Percentiles rank a stretch among this genome's conserved stretches.
Conservation (phyloP, 1,284 basidiomycete species). For the Coniferiporia weirii region DNA sequence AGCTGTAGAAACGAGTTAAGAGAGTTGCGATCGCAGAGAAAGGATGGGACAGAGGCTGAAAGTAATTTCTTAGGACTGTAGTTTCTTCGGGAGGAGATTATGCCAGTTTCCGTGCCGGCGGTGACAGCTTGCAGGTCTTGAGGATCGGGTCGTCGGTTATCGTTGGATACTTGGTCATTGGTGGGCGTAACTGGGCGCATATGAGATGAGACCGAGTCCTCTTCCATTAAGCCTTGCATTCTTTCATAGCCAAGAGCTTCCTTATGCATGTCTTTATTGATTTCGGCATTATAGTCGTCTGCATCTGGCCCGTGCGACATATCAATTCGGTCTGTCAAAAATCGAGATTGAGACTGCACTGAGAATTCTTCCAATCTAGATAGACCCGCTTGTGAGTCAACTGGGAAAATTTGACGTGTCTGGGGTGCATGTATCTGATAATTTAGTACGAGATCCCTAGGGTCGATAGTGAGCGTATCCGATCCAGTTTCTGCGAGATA, state of each 20-base stretch:
- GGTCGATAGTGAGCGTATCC: conserved; percentile 4
- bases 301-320: neutral
- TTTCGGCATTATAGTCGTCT: neutral
- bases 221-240: neutral
- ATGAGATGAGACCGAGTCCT: too few relatives aligned
- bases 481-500: neutral
- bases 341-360: neutral
- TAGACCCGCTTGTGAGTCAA: neutral
- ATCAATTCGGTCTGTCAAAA: neutral
- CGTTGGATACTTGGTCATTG: too few relatives aligned
- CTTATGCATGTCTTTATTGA: neutral
- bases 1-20: conserved; percentile 2
- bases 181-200: too few relatives aligned
- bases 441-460: conserved; percentile 12
- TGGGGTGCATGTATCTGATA: neutral
- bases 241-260: neutral
- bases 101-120: neutral
- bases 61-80: neutral
- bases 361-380: neutral
- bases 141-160: too few relatives aligned
- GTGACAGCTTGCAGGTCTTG: neutral
- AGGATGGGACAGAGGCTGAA: conserved; percentile 19
- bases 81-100: neutral
- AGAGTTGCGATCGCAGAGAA: neutral
- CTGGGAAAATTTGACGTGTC: neutral